Percentiles rank a stretch among this genome's conserved stretches.
phyloP scores from a whole-genome alignment of 257 asterid genomes.

The Solanum dulcamara region DNA sequence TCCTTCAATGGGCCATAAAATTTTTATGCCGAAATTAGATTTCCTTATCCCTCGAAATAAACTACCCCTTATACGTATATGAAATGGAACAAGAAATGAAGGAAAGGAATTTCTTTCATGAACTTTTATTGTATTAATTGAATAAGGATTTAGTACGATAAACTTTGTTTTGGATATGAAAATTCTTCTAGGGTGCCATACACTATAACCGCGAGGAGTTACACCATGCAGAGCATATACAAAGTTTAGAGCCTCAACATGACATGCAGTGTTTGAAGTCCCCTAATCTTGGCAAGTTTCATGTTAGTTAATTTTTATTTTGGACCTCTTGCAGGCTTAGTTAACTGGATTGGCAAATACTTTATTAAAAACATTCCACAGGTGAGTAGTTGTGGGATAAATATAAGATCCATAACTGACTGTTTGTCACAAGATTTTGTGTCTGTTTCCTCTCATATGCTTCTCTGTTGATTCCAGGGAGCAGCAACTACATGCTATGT shows the following conservation, averaged over 20 bases:
- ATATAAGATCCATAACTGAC: not conserved
- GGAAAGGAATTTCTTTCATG: not conserved
- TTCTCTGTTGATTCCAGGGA: constrained; percentile 7
- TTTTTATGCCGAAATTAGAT: not conserved
- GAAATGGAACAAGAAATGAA: not conserved
- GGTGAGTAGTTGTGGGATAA: not conserved
- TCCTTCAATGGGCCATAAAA: not conserved
- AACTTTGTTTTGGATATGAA: not conserved
- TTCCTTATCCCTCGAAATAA: not conserved
- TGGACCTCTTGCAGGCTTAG: not conserved
- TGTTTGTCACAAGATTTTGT: not conserved
- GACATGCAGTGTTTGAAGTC: not conserved
- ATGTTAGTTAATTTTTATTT: not conserved
- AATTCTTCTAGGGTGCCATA: not conserved
- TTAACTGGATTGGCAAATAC: constrained; percentile 3
- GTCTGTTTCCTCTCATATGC: not conserved
- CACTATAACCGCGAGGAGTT: not conserved
- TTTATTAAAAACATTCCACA: constrained; percentile 2
- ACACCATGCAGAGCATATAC: not conserved
- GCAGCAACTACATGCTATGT: constrained; percentile 35
- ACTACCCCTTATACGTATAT: not conserved
- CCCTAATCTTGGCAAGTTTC: not conserved
- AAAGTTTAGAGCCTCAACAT: not conserved
- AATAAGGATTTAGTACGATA: not conserved
- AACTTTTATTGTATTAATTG: not conserved